Evolutionary conservation across 495 filamentous ascomycete genomes (phyloP), one percentile per base, ranked within the genome.

Genomic region (Talaromyces thailandensis): DNA sequence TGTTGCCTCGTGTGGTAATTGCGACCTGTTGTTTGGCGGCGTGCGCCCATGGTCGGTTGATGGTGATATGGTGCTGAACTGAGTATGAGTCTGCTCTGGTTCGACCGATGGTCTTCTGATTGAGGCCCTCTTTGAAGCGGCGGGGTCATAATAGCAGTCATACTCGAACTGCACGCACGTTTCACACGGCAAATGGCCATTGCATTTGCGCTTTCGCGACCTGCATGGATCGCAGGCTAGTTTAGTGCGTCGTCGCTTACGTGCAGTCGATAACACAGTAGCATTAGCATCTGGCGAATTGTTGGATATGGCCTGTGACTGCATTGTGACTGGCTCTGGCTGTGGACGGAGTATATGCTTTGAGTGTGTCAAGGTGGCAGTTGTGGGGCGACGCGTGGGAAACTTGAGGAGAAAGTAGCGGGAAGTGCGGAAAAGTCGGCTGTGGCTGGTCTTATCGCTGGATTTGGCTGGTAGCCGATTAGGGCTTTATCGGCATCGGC

Each of bases 161-260:
- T 82, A 82, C 23, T 74, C 77, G 66, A 75, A 82, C 35, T 73
- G 66, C 14, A 63, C 62, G 65, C 81, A 84, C 9, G 77, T 80
- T 1, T 50, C 60, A 61, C 81, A 84, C 1, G 80, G 80, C 0
- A 69, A 63, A 12, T 60, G 32, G 6, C 76, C 77, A 64, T 81
- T 69, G 66, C 81, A 82, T 68, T 80, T 82, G 6, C 80, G 64
- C 57, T 84, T 84, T 3, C 80, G 72, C 26, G 76, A 68, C 0
- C 78, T 70, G 57, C 81, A 84, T 16, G 81, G 79, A 3, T 71
- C 64, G 63, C 81, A 84, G 9, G 80, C 81, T 4, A 73, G 61
- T 8, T 73, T 68, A 7, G 72, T 31, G 0, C 76, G 68, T 50
- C 71, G 76, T 21, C 76, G 71, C 61, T 70, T 76, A 28, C 40